Evolutionary conservation across 2,329 filamentous ascomycete species (phyloP).

Genomic region (Magnaporthiopsis rhizophila): DNA sequence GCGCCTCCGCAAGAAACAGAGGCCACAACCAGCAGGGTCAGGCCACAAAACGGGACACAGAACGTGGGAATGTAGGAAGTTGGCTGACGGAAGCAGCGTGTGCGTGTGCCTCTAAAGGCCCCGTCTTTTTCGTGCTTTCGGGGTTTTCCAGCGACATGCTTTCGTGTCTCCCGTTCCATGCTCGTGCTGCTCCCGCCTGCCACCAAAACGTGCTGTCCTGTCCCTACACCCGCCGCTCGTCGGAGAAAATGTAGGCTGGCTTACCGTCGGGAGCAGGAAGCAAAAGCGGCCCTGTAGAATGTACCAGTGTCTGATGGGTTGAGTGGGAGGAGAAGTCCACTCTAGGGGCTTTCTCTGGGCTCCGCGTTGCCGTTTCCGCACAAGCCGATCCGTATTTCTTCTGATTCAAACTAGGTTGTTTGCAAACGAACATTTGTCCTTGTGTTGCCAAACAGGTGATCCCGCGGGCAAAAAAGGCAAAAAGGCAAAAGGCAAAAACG

Average conservation of each 20-base stretch:
- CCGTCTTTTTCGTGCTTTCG: neutral
- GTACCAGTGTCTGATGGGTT: neutral
- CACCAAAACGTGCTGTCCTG: neutral
- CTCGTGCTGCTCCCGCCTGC: neutral
- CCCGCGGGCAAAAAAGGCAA: neutral
- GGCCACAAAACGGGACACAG: neutral
- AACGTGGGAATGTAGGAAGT: neutral
- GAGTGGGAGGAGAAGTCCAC: too few species aligned
- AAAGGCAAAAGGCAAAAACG: neutral
- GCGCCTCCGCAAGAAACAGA: neutral
- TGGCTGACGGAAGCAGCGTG: neutral
- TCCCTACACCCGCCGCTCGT: neutral
- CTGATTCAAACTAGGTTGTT: neutral
- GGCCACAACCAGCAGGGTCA: neutral
- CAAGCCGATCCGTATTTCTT: neutral
- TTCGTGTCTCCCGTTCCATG: neutral
- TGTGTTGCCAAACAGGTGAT: neutral
- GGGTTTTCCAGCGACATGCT: neutral
- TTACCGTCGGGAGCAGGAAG: neutral
- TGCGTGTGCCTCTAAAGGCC: neutral
- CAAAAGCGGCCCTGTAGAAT: neutral
- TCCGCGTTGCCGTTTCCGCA: neutral
- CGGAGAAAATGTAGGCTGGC: too few species aligned
- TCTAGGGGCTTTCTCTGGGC: neutral
- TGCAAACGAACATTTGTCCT: neutral